These are phyloP conservation scores for Apiotrichum montevideense DNA, from an alignment of 1,284 basidiomycete species.

Conservation along the genomic window DNA sequence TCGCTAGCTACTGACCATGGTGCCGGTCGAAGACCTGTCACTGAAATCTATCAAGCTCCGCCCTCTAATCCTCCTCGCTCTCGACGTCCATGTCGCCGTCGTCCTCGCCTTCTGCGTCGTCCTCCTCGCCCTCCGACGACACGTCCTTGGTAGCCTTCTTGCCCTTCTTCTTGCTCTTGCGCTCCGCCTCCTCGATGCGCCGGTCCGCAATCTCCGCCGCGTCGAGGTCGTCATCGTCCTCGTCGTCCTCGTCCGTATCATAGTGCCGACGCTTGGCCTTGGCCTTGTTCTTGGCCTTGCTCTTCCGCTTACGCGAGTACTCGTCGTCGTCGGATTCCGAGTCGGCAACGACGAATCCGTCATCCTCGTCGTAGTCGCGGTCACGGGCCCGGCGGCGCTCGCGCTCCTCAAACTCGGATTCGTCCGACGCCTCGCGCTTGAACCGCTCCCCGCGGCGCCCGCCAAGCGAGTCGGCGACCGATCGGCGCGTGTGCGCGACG, in stretches of 20 bases:
- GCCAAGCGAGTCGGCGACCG: conserved; percentile 6
- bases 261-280: conserved; percentile 9
- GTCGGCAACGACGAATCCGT: conserved; percentile 44
- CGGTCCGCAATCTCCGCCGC: conserved; percentile 37
- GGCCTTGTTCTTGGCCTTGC: conserved; percentile 27
- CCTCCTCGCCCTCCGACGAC: conserved; percentile 31
- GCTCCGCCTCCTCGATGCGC: conserved; percentile 33
- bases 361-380: conserved; percentile 39
- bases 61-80: conserved; percentile 38
- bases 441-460: conserved; percentile 3
- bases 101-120: conserved; percentile 24
- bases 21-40: no score
- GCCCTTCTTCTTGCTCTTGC: conserved; percentile 18
- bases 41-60: no score
- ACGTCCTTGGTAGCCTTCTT: conserved; percentile 27
- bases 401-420: conserved; percentile 4
- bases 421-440: conserved; percentile 16
- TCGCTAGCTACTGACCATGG: no score
- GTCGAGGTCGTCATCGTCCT: conserved; percentile 26
- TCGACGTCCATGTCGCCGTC: conserved; percentile 43
- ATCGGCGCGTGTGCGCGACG: conserved; percentile 1
- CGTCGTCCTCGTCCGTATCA: conserved; percentile 18
- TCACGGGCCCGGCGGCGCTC: conserved; percentile 6
- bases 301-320: conserved; percentile 5
- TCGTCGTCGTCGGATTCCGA: conserved; percentile 26